phyloP scores from a whole-genome alignment of 2,329 filamentous ascomycete genomes.

The Aspergillus bombycis region DNA sequence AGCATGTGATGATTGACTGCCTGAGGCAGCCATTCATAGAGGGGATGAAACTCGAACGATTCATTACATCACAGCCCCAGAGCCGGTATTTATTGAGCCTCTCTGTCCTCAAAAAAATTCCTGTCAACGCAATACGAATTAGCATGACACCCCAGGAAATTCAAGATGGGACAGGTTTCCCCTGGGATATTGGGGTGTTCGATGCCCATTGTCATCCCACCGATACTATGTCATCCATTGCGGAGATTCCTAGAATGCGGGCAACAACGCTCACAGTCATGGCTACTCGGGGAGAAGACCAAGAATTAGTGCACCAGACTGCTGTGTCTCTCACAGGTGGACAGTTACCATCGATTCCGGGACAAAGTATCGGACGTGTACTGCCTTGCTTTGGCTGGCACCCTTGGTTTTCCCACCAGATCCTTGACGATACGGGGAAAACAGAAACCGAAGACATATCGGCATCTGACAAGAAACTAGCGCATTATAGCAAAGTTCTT shows the following conservation, averaged over 20 bases:
- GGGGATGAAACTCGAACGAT: not conserved
- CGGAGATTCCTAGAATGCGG: conserved; percentile 60
- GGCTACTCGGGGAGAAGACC: conserved; percentile 65
- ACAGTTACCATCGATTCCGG: conserved; percentile 12
- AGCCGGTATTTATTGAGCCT: not conserved
- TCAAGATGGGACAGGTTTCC: conserved; percentile 47
- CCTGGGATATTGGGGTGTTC: conserved; percentile 65
- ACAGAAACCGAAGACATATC: conserved; percentile 22
- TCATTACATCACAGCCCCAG: conserved; percentile 12
- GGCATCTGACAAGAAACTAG: conserved; percentile 35
- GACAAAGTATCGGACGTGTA: conserved; percentile 46
- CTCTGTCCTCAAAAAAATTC: not conserved
- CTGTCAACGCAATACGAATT: not conserved
- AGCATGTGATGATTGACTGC: conserved; percentile 25
- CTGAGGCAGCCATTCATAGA: conserved; percentile 12
- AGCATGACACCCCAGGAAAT: not conserved
- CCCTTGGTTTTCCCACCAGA: conserved; percentile 68
- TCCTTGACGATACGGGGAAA: conserved; percentile 49
- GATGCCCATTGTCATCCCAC: conserved; percentile 71
- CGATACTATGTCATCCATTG: conserved; percentile 62
- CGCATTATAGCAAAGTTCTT: conserved; percentile 60
- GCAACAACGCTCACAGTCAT: conserved; percentile 63
- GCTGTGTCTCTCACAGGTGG: conserved; percentile 38
- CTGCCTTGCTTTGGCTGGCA: conserved; percentile 70
- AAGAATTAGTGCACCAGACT: conserved; percentile 58